Evolutionary conservation across 495 filamentous ascomycete genomes (phyloP).

Genomic region (Neurospora sp.): DNA sequence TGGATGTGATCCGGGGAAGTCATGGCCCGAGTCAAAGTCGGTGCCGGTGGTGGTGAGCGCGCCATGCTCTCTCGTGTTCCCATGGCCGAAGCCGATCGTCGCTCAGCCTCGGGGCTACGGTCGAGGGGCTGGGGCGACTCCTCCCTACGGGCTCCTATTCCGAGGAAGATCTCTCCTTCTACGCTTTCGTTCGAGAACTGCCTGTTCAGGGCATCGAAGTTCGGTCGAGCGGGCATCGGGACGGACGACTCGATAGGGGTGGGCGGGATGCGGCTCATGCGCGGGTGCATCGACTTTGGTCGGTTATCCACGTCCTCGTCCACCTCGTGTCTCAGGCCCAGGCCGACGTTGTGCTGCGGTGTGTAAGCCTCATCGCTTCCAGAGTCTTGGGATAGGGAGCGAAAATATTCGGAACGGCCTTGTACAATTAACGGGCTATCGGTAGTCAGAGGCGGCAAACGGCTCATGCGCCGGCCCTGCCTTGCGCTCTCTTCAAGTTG

Average conservation of each 20-base stretch:
- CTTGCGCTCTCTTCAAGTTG: conserved; percentile 69
- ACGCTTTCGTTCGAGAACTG: conserved; percentile 20
- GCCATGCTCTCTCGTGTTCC: conserved; percentile 11
- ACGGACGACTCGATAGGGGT: conserved; percentile 36
- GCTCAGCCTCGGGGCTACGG: conserved; percentile 1
- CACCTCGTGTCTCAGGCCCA: conserved; percentile 43
- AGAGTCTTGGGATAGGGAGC: conserved; percentile 43
- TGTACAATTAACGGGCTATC: conserved; percentile 57
- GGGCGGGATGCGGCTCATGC: conserved; percentile 53
- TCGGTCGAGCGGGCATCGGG: conserved; percentile 29
- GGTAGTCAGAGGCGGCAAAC: conserved; percentile 72
- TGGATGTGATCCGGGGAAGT: conserved; percentile 29
- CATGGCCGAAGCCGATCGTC: conserved; percentile 7
- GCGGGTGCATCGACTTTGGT: conserved; percentile 63
- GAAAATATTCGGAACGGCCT: conserved; percentile 63
- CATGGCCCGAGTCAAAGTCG: conserved; percentile 2
- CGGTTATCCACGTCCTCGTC: conserved; percentile 45
- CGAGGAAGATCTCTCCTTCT: conserved; percentile 24
- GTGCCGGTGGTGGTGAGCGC: conserved; percentile 11
- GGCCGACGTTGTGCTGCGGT: conserved; percentile 24
- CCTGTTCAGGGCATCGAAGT: conserved; percentile 20
- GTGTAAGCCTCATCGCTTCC: conserved; percentile 26
- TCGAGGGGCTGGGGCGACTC: conserved; percentile 31
- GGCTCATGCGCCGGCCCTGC: conserved; percentile 65
- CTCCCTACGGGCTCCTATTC: conserved; percentile 32